A percentile compares a stretch with the other conserved stretches of the same genome.
Conservation (phyloP, 495 filamentous ascomycete species). For the Aspergillus olivimuriae region DNA sequence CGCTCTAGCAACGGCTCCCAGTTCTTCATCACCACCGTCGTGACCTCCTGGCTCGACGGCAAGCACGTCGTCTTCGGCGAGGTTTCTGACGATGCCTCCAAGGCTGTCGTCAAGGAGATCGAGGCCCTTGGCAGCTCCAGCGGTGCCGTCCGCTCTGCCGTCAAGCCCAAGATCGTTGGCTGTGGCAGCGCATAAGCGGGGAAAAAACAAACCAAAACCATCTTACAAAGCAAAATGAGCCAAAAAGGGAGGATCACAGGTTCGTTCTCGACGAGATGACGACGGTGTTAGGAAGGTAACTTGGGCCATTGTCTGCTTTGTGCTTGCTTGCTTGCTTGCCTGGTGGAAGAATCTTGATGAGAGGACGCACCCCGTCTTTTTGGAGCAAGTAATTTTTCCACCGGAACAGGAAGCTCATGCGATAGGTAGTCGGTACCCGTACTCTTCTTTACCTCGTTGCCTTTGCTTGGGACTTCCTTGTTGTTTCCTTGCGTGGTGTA, state of each 20-base stretch:
- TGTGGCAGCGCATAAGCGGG: conserved; percentile 47
- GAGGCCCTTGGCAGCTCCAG: conserved; percentile 61
- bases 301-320: no score
- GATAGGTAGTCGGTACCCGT: no score
- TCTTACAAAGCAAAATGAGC: no score
- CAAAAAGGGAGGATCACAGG: conserved; percentile 2
- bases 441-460: no score
- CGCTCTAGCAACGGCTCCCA: conserved; percentile 81
- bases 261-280: conserved; percentile 3
- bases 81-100: conserved; percentile 62
- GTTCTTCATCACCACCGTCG: conserved; percentile 96
- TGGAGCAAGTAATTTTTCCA: no score
- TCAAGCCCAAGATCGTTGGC: conserved; percentile 63
- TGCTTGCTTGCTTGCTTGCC: no score
- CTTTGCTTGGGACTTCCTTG: background rate
- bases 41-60: conserved; percentile 85
- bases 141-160: conserved; percentile 54
- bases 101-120: conserved; percentile 61
- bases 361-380: no score
- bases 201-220: background rate
- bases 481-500: conserved; percentile 18
- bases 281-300: no score
- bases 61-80: conserved; percentile 99
- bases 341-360: background rate
- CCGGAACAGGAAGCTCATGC: no score